Conservation (phyloP, 1,284 basidiomycete genomes). For the Melampsora abietis-canadensis region DNA sequence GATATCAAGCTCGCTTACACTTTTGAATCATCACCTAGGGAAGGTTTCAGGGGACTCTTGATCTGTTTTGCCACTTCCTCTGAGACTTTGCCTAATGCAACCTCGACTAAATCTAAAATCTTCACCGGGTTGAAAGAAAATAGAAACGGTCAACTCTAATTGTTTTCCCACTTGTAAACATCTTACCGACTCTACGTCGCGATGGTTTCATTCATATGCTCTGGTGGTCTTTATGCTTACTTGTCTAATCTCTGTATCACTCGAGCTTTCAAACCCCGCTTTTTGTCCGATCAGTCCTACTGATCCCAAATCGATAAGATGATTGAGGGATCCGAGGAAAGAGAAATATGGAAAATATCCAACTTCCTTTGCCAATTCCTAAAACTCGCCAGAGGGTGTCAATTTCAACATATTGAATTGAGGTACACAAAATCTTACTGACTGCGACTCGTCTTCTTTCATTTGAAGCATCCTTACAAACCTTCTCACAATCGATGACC, state of each 20-base stretch:
- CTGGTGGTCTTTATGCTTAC: slow-evolving; percentile 22
- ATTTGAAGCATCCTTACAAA: slow-evolving; percentile 72
- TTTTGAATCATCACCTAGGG: no score
- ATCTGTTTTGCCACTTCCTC: background rate
- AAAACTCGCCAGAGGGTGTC: background rate
- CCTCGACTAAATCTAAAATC: slow-evolving; percentile 14
- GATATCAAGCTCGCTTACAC: no score
- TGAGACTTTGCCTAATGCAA: slow-evolving; percentile 8
- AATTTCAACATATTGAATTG: no score
- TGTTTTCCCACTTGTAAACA: no score
- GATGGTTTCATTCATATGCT: no score
- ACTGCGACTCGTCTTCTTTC: slow-evolving; percentile 11
- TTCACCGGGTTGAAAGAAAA: background rate
- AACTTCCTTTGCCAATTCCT: slow-evolving; percentile 46
- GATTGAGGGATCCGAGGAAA: slow-evolving; percentile 79
- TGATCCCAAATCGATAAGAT: slow-evolving; percentile 84
- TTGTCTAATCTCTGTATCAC: slow-evolving; percentile 76
- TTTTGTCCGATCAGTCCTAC: slow-evolving; percentile 93
- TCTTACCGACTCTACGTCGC: no score
- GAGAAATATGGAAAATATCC: slow-evolving; percentile 84
- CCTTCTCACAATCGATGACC: slow-evolving; percentile 73
- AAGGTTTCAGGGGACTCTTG: background rate
- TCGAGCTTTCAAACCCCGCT: slow-evolving; percentile 78
- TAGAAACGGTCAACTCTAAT: background rate
- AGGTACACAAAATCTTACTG: background rate